phyloP scores from a whole-genome alignment of 352 stramenopile species.

The Globisporangium middletonii region DNA sequence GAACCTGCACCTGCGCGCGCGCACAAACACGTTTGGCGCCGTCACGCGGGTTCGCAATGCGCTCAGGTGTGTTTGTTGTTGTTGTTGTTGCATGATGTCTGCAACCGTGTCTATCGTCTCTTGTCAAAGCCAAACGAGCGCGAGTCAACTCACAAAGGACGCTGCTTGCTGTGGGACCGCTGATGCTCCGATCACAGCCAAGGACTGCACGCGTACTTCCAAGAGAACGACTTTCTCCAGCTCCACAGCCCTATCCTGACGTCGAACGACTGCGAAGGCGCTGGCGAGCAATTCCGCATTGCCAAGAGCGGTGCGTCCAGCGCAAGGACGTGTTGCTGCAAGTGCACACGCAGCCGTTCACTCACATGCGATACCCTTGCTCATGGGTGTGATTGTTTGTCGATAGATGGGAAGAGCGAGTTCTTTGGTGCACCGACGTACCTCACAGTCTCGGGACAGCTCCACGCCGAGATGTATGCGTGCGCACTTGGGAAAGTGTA shows the following conservation, averaged over 20 bases:
- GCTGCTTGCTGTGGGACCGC: neutral
- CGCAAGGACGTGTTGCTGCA: neutral
- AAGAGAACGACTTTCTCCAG: constrained; percentile 73
- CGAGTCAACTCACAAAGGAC: neutral
- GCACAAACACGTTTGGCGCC: constrained; percentile 96
- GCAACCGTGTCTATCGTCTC: too few species aligned
- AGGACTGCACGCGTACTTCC: constrained; percentile 67
- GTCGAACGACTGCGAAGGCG: constrained; percentile 96
- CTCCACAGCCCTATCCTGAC: constrained; percentile 95
- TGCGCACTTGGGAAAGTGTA: constrained; percentile 97
- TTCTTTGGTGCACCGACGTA: constrained; percentile 94
- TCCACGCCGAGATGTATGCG: constrained; percentile 96
- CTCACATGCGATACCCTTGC: neutral
- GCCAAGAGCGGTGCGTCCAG: constrained; percentile 48
- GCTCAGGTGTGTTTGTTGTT: constrained; percentile 43
- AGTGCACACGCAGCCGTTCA: too few species aligned
- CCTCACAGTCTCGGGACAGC: constrained; percentile 89
- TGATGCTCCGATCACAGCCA: constrained; percentile 25
- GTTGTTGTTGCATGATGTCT: neutral
- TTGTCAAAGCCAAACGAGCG: neutral
- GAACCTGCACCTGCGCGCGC: constrained; percentile 93
- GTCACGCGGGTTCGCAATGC: constrained; percentile 93
- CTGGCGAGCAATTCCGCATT: constrained; percentile 97
- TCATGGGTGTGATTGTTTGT: neutral
- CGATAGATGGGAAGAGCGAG: constrained; percentile 79